Percentiles rank a stretch among this genome's conserved stretches.
Evolutionary conservation across 148 eudicot species (phyloP).

Genomic region (Selenicereus undatus): DNA sequence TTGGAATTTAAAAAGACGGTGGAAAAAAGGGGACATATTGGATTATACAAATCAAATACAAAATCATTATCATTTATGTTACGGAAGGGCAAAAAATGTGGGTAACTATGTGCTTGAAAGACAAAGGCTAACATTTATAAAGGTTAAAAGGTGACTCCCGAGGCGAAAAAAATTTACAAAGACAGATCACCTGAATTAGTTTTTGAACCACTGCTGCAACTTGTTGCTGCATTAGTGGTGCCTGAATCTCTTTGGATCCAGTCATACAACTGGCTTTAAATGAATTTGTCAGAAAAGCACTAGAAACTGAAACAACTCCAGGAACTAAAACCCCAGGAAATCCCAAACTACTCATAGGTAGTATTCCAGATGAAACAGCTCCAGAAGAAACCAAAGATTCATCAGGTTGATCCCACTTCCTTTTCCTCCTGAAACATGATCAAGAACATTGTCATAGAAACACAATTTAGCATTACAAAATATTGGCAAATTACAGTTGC

Average conservation of each 20-base stretch:
- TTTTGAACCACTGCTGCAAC: conserved; percentile 57
- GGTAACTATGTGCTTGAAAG: background rate
- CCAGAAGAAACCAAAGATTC: conserved; percentile 63
- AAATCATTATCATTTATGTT: background rate
- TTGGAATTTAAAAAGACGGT: background rate
- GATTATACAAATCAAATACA: background rate
- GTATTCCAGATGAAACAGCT: conserved; percentile 43
- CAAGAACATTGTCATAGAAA: background rate
- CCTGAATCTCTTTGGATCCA: conserved; percentile 29
- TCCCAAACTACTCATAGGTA: conserved; percentile 49
- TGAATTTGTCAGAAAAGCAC: conserved; percentile 35
- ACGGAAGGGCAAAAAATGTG: background rate
- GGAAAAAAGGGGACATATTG: background rate
- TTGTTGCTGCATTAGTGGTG: conserved; percentile 59
- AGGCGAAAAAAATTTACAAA: background rate
- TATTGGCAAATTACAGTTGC: background rate
- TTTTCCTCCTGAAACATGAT: conserved; percentile 55
- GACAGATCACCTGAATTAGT: conserved; percentile 51
- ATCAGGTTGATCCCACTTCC: conserved; percentile 96
- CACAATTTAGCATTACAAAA: background rate
- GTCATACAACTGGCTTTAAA: conserved; percentile 24
- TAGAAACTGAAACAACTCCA: conserved; percentile 34
- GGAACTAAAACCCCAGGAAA: conserved; percentile 36
- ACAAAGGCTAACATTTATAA: background rate
- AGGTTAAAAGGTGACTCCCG: background rate